Base-by-base conservation (phyloP, 2,329 filamentous ascomycete genomes). In the Hypoxylon sp. region DNA sequence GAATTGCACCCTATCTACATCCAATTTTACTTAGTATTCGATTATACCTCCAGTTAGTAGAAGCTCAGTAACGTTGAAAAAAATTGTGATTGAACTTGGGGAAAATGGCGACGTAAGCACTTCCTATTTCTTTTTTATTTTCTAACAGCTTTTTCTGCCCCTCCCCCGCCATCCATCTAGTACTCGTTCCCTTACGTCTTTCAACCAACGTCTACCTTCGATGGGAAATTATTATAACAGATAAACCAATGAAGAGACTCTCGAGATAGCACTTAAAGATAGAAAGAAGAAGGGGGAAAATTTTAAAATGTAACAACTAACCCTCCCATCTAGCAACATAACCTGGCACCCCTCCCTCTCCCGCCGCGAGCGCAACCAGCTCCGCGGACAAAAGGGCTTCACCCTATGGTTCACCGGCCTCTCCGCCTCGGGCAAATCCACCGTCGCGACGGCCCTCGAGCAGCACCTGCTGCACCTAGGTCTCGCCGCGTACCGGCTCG, bases 381-480 rank as follows among this genome's bases (percentile, higher is more conserved):
- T 88, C 74, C 93, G 94, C 82, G 89, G 91, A 81, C 96, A 99
- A 83, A 88, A 89, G 74, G 96, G 96, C 79, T 91, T 97, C 80
- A 99, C 96, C 64, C 91, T 99, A 83, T 99, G 96, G 96, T 92
- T 99, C 79, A 99, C 96, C 0, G 96, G 96, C 60, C 92, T 99
- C 72, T 97, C 93, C 39, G 96, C 95, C 56, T 97, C 94, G 0
- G 96, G 96, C 79, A 99, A 99, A 84, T 98, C 95, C 57, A 99
- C 96, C 65, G 93, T 99, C 70, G 96, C 96, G 61, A 97, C 94
- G 2, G 96, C 96, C 14, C 92, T 99, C 44, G 96, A 99, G 86
- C 95, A 98, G 85, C 94, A 98, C 81, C 91, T 99, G 35, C 89
- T 99, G 62, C 94, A 97, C 81, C 87, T 93, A 10, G 92, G 91